Evolutionary conservation across 2,329 filamentous ascomycete genomes (phyloP).

Genomic region (Pseudofabraea citricarpa): DNA sequence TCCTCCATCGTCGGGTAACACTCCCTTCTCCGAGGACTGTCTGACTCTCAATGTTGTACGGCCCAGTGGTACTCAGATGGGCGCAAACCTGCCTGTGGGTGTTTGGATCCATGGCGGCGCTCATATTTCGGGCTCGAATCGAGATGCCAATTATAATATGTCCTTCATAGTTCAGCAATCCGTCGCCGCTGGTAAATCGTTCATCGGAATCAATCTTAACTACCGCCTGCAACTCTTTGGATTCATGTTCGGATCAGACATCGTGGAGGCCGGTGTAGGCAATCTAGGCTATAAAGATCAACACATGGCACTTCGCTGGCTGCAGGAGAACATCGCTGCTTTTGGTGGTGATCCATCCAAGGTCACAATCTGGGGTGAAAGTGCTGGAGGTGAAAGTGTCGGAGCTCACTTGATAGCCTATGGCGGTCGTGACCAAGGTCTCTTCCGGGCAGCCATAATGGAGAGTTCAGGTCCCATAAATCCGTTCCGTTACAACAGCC

Average conservation of each 20-base stretch:
- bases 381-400: constrained; percentile 36
- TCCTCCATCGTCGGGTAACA: neutral
- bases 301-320: constrained; percentile 34
- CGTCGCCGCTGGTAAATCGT: constrained; percentile 34
- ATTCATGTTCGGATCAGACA: constrained; percentile 36
- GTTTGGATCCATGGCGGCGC: constrained; percentile 51
- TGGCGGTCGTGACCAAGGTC: constrained; percentile 42
- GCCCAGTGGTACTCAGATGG: constrained; percentile 33
- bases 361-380: constrained; percentile 39
- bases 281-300: constrained; percentile 42
- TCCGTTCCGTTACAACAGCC: constrained; percentile 3
- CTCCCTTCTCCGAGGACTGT: constrained; percentile 44
- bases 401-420: constrained; percentile 42
- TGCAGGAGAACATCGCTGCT: constrained; percentile 37
- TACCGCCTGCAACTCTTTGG: constrained; percentile 41
- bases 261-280: constrained; percentile 34
- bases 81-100: constrained; percentile 38
- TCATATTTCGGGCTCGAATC: constrained; percentile 35
- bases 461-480: constrained; percentile 38
- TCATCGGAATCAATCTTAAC: constrained; percentile 41
- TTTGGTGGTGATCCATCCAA: constrained; percentile 36
- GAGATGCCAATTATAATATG: constrained; percentile 50
- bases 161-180: constrained; percentile 47
- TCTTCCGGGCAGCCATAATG: constrained; percentile 49
- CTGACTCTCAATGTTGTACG: constrained; percentile 49